Evolutionary conservation across 2,329 filamentous ascomycete species (phyloP).

Genomic region (Ophiocordyceps camponoti-leonardi): DNA sequence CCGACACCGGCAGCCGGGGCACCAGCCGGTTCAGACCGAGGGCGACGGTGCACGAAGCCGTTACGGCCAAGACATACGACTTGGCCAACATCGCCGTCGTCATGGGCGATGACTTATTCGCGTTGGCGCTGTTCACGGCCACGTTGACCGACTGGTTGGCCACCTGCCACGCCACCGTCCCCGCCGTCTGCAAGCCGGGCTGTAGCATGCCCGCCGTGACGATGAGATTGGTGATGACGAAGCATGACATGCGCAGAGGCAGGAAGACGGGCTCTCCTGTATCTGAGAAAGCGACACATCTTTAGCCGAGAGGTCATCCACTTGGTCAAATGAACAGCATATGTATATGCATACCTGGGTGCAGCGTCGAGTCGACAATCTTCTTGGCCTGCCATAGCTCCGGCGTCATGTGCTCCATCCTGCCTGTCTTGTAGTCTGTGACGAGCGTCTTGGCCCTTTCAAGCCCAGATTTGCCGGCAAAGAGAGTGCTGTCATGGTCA

Average conservation of each 20-base stretch:
- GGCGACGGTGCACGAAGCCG: conserved; percentile 84
- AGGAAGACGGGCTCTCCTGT: conserved; percentile 84
- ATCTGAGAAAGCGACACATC: conserved; percentile 34
- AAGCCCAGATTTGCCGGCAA: conserved; percentile 62
- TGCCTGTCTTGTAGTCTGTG: conserved; percentile 71
- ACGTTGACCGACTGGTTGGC: conserved; percentile 97
- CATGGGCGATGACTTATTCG: conserved; percentile 90
- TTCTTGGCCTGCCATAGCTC: conserved; percentile 95
- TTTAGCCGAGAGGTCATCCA: background rate
- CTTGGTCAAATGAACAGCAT: conserved; percentile 13
- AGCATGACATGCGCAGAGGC: conserved; percentile 95
- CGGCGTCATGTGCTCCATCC: conserved; percentile 64
- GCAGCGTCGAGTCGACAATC: conserved; percentile 87
- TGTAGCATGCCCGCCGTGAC: conserved; percentile 97
- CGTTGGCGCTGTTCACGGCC: conserved; percentile 92
- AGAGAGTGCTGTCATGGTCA: conserved; percentile 49
- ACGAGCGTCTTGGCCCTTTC: conserved; percentile 75
- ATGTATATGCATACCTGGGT: conserved; percentile 47
- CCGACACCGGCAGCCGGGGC: conserved; percentile 65
- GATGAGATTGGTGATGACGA: conserved; percentile 81
- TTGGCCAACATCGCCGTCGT: conserved; percentile 65
- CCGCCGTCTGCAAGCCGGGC: conserved; percentile 63
- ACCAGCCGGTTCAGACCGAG: conserved; percentile 83
- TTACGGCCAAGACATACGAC: conserved; percentile 83
- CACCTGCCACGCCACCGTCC: conserved; percentile 87